phyloP scores from a whole-genome alignment of 257 asterid species.

The Fraxinus quadrangulata region DNA sequence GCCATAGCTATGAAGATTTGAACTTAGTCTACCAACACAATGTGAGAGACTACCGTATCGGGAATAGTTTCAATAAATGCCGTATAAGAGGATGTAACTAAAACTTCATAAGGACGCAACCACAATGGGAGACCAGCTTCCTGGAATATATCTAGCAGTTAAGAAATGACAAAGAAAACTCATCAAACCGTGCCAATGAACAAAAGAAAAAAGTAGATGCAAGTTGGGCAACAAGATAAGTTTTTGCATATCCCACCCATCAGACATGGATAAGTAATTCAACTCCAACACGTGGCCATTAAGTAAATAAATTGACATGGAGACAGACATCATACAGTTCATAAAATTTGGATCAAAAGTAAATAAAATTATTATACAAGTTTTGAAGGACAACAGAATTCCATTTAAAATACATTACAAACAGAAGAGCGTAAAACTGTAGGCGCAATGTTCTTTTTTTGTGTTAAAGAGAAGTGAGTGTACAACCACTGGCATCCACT shows the following conservation, averaged over 20 bases:
- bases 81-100: conserved; percentile 93
- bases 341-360: background rate
- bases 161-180: conserved; percentile 24
- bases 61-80: conserved; percentile 99
- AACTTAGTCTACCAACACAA: conserved; percentile 14
- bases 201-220: background rate
- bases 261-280: background rate
- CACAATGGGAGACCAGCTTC: conserved; percentile 99
- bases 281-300: background rate
- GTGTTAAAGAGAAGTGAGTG: background rate
- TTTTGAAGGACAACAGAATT: background rate
- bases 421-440: background rate
- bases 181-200: conserved; percentile 18
- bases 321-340: background rate
- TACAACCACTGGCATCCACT: background rate
- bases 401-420: background rate
- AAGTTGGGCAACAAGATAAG: background rate
- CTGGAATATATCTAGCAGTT: conserved; percentile 95
- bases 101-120: conserved; percentile 96
- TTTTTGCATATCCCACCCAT: background rate
- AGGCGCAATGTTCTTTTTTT: background rate
- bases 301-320: background rate
- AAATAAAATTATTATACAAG: background rate
- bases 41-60: conserved; percentile 69
- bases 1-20: conserved; percentile 10